Evolutionary conservation across 164 flowering plant species (phyloP), one percentile per base, ranked within the genome.

Genomic region (Malania oleifera): DNA sequence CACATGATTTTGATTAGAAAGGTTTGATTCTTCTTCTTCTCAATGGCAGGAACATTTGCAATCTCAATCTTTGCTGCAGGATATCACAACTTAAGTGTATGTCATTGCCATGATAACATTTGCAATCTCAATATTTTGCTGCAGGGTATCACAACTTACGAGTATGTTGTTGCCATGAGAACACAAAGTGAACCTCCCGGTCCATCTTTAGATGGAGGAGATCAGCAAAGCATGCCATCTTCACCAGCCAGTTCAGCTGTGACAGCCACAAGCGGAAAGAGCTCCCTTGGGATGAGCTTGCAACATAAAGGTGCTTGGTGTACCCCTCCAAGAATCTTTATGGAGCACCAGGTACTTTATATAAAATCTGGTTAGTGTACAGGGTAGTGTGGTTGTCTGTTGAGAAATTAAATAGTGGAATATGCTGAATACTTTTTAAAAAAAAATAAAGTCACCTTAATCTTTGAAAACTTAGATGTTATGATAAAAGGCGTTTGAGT

Each of bases 121-220:
- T 6, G 14, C 17, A 15, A 43, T 61, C 22, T 46, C 29, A n/a
- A 26, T 51, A 11, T 65, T 28, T 60, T 47, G 23, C 19, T 71
- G 47, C 67, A 91, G 98, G 98, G 98, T 56, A 88, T 91, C 56
- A 88, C 96, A 10, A 91, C 98, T 34, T 91, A 86, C 54, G 98
- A 91, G 73, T 91, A 89, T 69, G 89, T 84, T 48, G 90, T 92
- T 50, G 98, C 98, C 44, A 92, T 92, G 96, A 84, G 98, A 69
- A 73, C 88, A 7, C 91, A 82, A 67, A 92, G 93, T 63, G 98
- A 92, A 66, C 83, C 91, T 18, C 89, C 96, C 29, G 95, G 96
- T 31, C 95, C 88, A 54, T 89, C 98, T 59, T 63, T 81, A 24
- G 91, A 81, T 66, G 98, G 76, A 20, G 93, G 80, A 39, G 93